A percentile compares a stretch with the other conserved stretches of the same genome.
Conservation (phyloP, 805 yeast genomes). For the Blastobotrys mokoenaii region DNA sequence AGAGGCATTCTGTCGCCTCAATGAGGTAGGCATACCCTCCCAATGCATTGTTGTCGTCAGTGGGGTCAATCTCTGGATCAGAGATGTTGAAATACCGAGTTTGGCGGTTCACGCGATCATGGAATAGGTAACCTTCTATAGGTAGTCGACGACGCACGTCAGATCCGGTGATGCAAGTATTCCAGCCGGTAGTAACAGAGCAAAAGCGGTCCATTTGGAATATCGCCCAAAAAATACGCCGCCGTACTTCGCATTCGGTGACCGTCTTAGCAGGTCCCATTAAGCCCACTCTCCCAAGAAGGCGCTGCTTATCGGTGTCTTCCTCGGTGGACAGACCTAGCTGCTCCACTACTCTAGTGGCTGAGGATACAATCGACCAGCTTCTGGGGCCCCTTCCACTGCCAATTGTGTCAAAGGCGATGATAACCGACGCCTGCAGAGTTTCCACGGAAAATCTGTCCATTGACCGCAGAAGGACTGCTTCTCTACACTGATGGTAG, state of each 20-base stretch:
- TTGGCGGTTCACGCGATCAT: not conserved
- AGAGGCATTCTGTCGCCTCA: constrained; percentile 8
- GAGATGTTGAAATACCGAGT: constrained; percentile 1
- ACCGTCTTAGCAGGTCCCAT: not conserved
- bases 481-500: constrained; percentile 2
- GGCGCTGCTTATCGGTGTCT: not conserved
- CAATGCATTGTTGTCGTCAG: constrained; percentile 1
- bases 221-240: constrained; percentile 4
- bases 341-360: constrained; percentile 5
- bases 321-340: not conserved
- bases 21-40: constrained; percentile 9
- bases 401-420: constrained; percentile 5
- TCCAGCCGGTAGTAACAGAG: constrained; percentile 6
- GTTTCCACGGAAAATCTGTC: constrained; percentile 3
- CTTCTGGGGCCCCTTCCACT: constrained; percentile 3
- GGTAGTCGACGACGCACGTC: constrained; percentile 2
- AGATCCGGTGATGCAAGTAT: not conserved
- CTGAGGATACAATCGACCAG: constrained; percentile 3
- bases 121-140: not conserved
- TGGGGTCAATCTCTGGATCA: not conserved
- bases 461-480: constrained; percentile 1
- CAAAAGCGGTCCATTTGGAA: constrained; percentile 6
- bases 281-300: not conserved
- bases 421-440: constrained; percentile 4
- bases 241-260: constrained; percentile 2